These are phyloP conservation scores for Galerina sulciceps DNA, from an alignment of 768 basidiomycete species.

Conservation along the genomic window DNA sequence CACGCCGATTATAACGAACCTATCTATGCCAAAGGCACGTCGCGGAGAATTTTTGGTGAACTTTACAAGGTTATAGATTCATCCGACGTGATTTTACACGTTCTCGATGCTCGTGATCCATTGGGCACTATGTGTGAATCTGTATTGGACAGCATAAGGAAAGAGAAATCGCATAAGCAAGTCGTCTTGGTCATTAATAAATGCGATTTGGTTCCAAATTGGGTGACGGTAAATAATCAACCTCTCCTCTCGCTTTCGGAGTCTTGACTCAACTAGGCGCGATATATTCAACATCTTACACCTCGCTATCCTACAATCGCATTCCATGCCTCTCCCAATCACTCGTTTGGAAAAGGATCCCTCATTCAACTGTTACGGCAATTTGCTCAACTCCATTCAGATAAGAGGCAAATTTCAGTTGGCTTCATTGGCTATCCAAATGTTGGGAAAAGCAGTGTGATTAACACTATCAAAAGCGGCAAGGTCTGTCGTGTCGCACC, in stretches of 20 bases:
- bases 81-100: constrained; percentile 93
- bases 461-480: constrained; percentile 97
- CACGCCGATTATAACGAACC: constrained; percentile 87
- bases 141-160: constrained; percentile 89
- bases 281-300: constrained; percentile 94
- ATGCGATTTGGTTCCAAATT: constrained; percentile 97
- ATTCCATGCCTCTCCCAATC: constrained; percentile 98
- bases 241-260: background rate
- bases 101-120: constrained; percentile 95
- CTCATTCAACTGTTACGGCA: constrained; percentile 96
- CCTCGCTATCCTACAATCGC: constrained; percentile 96
- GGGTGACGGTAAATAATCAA: constrained; percentile 84
- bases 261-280: constrained; percentile 58
- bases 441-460: constrained; percentile 96
- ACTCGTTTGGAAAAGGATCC: constrained; percentile 98
- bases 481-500: constrained; percentile 98
- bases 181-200: constrained; percentile 97
- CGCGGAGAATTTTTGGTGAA: constrained; percentile 95
- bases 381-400: constrained; percentile 95
- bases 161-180: constrained; percentile 98
- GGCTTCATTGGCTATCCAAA: constrained; percentile 99
- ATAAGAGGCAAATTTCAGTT: constrained; percentile 99
- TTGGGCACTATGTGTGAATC: constrained; percentile 95
- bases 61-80: constrained; percentile 99
- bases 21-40: constrained; percentile 94